phyloP scores from a whole-genome alignment of 1,139 yeast genomes.

The Scheffersomyces quercinus region DNA sequence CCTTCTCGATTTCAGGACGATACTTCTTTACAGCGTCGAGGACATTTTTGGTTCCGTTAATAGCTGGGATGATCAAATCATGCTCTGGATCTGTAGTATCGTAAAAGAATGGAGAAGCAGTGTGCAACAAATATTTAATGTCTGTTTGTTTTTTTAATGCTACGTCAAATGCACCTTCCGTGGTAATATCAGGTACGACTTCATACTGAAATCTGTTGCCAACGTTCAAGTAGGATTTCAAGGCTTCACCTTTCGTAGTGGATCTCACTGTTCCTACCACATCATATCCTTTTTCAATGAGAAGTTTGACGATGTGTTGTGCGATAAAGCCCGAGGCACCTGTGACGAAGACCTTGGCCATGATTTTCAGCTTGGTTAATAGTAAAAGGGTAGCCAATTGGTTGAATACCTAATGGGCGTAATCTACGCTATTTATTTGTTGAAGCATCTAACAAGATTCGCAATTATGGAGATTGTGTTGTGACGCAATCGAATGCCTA shows the following conservation, averaged over 20 bases:
- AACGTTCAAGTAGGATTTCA: conserved; percentile 15
- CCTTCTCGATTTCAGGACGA: conserved; percentile 29
- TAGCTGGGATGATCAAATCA: conserved; percentile 42
- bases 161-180: conserved; percentile 34
- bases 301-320: conserved; percentile 26
- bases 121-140: conserved; percentile 16
- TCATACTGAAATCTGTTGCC: conserved; percentile 26
- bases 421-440: no score
- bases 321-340: conserved; percentile 49
- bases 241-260: conserved; percentile 28
- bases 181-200: conserved; percentile 35
- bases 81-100: conserved; percentile 38
- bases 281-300: conserved; percentile 26
- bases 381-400: no score
- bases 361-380: neutral
- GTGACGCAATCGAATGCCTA: no score
- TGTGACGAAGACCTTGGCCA: conserved; percentile 30
- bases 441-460: no score
- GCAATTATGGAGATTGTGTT: no score
- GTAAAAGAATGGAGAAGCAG: conserved; percentile 24
- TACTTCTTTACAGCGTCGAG: conserved; percentile 27
- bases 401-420: no score
- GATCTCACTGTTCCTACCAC: conserved; percentile 42
- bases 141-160: conserved; percentile 25
- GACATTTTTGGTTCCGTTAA: conserved; percentile 38